Evolutionary conservation across 129 eudicot species (phyloP), one percentile per base, ranked within the genome.

Genomic region (Centaurea solstitialis): DNA sequence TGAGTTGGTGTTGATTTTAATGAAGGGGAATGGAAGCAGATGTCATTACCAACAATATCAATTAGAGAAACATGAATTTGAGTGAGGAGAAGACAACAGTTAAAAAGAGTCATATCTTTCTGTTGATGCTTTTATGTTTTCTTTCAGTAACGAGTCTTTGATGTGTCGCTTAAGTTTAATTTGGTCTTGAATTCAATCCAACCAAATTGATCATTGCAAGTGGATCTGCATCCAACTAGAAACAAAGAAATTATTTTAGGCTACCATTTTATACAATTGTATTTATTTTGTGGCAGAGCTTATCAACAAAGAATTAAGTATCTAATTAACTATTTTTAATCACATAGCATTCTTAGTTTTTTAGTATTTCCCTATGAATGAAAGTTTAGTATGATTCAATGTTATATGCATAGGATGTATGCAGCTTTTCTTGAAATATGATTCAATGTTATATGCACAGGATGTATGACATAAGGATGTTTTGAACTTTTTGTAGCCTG

Each of bases 401-500:
- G 30, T 26, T 26, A 26, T 2, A 26, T 26, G 30, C 30, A 26
- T 26, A 26, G 30, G 30, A 26, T 26, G 2, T 26, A 26, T 26
- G 30, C 30, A 26, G 30, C 30, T 26, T 26, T 26, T 26, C 30
- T 26, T 37, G 35, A 9, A 78, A 6, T 59, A 66, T 76, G 68
- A 71, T 22, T 53, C 38, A 40, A 9, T 73, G n/a, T 80, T 47
- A 22, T 76, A 65, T 69, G 64, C 21, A 5, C 43, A 70, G 18
- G 47, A 57, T 21, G 65, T 76, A 64, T 50, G 62, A 35, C 26
- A 21, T 11, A 64, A 68, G 13, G 35, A 38, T 30, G 79, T 10
- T 78, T 71, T 76, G 40, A 18, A 22, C 61, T 53, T 77, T 24
- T 72, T 57, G 23, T 38, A 68, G 82, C 57, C 59, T 28, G 20